A percentile compares a stretch with the other conserved stretches of the same genome.
phyloP scores from a whole-genome alignment of 192 early-diverging fungal genomes.

The Rhizophagus prolifer region DNA sequence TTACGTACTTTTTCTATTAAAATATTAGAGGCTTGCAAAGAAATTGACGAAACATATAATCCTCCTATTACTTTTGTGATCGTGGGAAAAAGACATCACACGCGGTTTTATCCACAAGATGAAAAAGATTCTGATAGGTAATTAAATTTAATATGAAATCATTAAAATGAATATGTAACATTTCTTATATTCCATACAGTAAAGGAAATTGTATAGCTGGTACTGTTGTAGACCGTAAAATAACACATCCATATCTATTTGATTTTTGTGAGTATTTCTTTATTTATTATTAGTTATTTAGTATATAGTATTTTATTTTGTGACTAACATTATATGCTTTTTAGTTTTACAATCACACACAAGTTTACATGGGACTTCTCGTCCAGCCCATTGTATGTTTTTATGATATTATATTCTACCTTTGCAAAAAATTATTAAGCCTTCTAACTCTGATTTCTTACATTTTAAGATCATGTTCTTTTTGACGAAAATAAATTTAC shows the following conservation, averaged over 20 bases:
- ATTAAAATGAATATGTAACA: background rate
- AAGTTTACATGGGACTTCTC: conserved; percentile 91
- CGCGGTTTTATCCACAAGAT: conserved; percentile 69
- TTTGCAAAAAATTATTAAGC: background rate
- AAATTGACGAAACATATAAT: conserved; percentile 61
- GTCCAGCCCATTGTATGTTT: conserved; percentile 70
- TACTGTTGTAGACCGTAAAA: conserved; percentile 64
- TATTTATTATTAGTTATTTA: background rate
- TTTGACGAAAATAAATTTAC: conserved; percentile 85
- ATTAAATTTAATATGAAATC: background rate
- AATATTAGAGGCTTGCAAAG: conserved; percentile 49
- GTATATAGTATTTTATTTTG: background rate
- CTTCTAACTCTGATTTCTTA: conserved; percentile 32
- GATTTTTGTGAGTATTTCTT: conserved; percentile 54
- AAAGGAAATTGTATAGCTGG: conserved; percentile 79
- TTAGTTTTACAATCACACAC: conserved; percentile 80
- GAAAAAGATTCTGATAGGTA: conserved; percentile 60
- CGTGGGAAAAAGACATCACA: conserved; percentile 85
- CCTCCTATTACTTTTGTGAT: conserved; percentile 79
- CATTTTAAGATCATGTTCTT: conserved; percentile 67
- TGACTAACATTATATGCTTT: background rate
- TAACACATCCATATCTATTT: conserved; percentile 70
- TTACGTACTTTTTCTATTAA: conserved; percentile 35
- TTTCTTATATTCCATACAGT: conserved; percentile 21
- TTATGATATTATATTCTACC: too few relatives aligned